Base-by-base conservation (phyloP, 352 stramenopile species). In the Blastocystis hominis region DNA sequence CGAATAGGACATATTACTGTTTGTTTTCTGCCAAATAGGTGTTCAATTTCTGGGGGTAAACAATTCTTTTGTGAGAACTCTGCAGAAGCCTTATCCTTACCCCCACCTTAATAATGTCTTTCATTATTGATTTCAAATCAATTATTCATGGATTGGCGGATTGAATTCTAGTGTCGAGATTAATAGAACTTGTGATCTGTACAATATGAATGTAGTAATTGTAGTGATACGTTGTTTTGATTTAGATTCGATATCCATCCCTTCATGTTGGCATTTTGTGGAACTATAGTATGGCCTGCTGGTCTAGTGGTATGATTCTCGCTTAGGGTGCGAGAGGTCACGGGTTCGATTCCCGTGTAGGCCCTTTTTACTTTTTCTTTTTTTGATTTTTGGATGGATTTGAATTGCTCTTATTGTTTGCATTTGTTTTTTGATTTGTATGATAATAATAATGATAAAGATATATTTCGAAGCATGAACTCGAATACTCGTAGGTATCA, bases 1-100 rank as follows among this genome's bases (percentile, higher is more conserved):
- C 56, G 94, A 93, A 92, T 97, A 97, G 87, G 93, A 96, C 94
- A 97, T 97, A 20, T 75, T 75, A 55, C 15, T 72, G 5, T 72
- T 72, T 72, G 62, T 47, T 72, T 38, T 68, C 59, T 68, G 30
- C 24, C 0, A 68, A 30, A 4, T 30, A 38, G 30, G 20, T 68
- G 30, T 68, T 30, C 30, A 46, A 24, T 34, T 24, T 6, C 6
- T 72, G 62, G 17, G 1, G 15, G 20, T 72, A 47, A 7, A 17
- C 6, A 30, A 59, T 59, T 59, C 50, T 59, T 59, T 59, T 59
- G 7, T 63, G 17, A 30, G 17, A 36, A 4, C 6, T 63, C 6
- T 20, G 9, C 6, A 20, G 36, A 63, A 17, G 9, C 6, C 36
- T 20, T 63, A 9, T 24, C 5, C 6, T 63, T 63, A 36, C 6